Conservation (phyloP, 345 rosid genomes). For the Triadica sebifera region DNA sequence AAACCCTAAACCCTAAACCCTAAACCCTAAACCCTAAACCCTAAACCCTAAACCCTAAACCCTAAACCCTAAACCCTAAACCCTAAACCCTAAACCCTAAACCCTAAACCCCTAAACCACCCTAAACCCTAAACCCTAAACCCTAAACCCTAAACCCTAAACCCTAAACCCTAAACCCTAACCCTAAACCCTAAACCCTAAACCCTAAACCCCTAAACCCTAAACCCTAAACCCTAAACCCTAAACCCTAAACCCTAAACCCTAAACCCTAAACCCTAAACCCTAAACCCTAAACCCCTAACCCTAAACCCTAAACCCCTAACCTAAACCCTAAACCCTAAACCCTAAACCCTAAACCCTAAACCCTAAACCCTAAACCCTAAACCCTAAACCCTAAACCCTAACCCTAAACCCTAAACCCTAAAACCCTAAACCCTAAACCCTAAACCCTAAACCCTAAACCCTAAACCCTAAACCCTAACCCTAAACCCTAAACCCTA, state of each 20-base stretch:
- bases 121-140: slow-evolving; percentile 29
- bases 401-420: slow-evolving; percentile 20
- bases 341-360: slow-evolving; percentile 26
- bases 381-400: slow-evolving; percentile 25
- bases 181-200: slow-evolving; percentile 18
- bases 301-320: slow-evolving; percentile 22
- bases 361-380: slow-evolving; percentile 27
- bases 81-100: slow-evolving; percentile 29
- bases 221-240: slow-evolving; percentile 28
- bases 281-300: slow-evolving; percentile 21
- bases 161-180: slow-evolving; percentile 26
- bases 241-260: slow-evolving; percentile 25
- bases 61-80: slow-evolving; percentile 33
- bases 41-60: slow-evolving; percentile 29
- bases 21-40: slow-evolving; percentile 23
- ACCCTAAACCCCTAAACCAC: no score
- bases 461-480: slow-evolving; percentile 22
- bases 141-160: slow-evolving; percentile 28
- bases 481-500: slow-evolving; percentile 20
- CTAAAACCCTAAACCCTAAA: slow-evolving; percentile 26
- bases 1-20: slow-evolving; percentile 14
- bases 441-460: slow-evolving; percentile 27
- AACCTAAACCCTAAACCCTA: slow-evolving; percentile 20
- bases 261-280: slow-evolving; percentile 19
- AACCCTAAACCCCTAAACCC: slow-evolving; percentile 22